Conservation (phyloP, 2,329 filamentous ascomycete genomes). For the Fusarium sp. region DNA sequence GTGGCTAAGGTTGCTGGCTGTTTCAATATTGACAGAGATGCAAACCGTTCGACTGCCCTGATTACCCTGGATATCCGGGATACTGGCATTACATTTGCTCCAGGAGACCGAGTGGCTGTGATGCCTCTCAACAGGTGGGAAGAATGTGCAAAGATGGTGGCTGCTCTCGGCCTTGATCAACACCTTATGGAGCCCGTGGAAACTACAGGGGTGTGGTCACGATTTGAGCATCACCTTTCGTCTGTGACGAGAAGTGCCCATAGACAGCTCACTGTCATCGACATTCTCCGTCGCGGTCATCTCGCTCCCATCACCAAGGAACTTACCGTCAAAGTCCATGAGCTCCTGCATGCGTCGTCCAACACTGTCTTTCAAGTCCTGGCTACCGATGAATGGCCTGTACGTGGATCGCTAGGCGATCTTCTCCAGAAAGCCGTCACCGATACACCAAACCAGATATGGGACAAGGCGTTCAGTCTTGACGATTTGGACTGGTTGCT, state of each 20-base stretch:
- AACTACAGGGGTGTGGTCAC: conserved; percentile 60
- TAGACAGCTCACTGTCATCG: conserved; percentile 60
- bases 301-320: conserved; percentile 67
- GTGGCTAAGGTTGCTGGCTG: conserved; percentile 61
- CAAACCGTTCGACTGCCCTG: conserved; percentile 61
- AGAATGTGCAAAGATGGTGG: conserved; percentile 68
- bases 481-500: conserved; percentile 62
- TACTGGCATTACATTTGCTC: conserved; percentile 67
- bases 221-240: conserved; percentile 63
- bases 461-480: conserved; percentile 66
- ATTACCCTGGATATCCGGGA: conserved; percentile 68
- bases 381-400: conserved; percentile 66
- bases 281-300: conserved; percentile 66
- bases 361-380: conserved; percentile 64
- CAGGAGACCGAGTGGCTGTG: conserved; percentile 67
- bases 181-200: conserved; percentile 60
- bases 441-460: conserved; percentile 64
- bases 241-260: conserved; percentile 52
- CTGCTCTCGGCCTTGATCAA: conserved; percentile 64
- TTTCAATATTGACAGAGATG: conserved; percentile 63
- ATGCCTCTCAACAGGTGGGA: conserved; percentile 70
- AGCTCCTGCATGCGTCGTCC: conserved; percentile 64
- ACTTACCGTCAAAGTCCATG: conserved; percentile 64
- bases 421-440: conserved; percentile 63
- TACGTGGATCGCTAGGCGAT: conserved; percentile 65